Percentiles rank a stretch among this genome's conserved stretches.
phyloP scores from a whole-genome alignment of 257 asterid species.

The Solanum habrochaites region DNA sequence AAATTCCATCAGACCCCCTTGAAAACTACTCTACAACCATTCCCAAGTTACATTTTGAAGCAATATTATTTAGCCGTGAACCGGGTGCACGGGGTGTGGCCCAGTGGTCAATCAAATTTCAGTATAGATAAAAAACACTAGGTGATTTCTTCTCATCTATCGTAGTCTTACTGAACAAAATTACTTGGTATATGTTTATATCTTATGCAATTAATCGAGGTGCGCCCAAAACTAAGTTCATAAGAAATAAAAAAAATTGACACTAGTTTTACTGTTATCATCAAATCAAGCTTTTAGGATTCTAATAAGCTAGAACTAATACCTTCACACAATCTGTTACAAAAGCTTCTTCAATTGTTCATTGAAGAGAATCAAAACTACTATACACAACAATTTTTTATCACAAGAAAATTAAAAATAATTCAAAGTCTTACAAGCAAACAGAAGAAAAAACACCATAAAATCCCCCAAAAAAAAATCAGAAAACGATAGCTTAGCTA shows the following conservation, averaged over 20 bases:
- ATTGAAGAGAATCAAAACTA: background rate
- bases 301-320: background rate
- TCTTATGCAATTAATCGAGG: background rate
- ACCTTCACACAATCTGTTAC: background rate
- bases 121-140: background rate
- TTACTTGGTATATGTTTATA: background rate
- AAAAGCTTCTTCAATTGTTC: background rate
- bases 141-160: background rate
- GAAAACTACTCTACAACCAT: background rate
- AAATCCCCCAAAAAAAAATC: background rate
- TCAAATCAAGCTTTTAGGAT: background rate
- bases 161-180: accelerated
- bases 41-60: background rate
- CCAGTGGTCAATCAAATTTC: background rate
- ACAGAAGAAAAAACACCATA: background rate
- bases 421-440: background rate
- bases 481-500: background rate
- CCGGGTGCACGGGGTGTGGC: background rate
- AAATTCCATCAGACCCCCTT: background rate
- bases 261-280: background rate
- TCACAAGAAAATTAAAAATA: background rate
- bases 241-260: background rate
- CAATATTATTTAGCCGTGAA: background rate
- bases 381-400: background rate
- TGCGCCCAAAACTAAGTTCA: background rate